These are phyloP conservation scores for Gossypium stocksii DNA, from an alignment of 345 rosid species.

Conservation along the genomic window DNA sequence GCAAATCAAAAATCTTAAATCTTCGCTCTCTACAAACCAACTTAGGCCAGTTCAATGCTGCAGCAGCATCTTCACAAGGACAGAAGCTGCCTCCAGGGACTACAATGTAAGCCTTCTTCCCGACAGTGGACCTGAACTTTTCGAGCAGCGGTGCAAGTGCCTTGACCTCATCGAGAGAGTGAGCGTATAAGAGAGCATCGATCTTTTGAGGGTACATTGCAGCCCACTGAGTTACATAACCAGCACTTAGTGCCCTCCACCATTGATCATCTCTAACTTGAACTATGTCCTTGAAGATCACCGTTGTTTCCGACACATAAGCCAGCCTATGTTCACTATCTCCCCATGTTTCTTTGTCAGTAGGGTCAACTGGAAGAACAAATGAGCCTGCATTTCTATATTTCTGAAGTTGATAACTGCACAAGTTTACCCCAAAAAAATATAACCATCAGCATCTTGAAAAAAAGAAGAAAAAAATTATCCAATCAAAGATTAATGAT, in stretches of 20 bases:
- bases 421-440: constrained; percentile 1
- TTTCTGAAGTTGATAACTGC: constrained; percentile 97
- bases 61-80: constrained; percentile 78
- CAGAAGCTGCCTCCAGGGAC: constrained; percentile 84
- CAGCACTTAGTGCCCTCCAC: constrained; percentile 91
- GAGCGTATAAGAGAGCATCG: constrained; percentile 87
- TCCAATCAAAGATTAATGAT: background rate
- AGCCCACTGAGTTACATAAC: constrained; percentile 97
- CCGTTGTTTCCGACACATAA: constrained; percentile 90
- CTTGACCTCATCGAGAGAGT: constrained; percentile 66
- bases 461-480: background rate
- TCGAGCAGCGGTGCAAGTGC: constrained; percentile 78
- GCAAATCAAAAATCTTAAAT: constrained; percentile 85
- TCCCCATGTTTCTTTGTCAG: constrained; percentile 92
- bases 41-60: constrained; percentile 71
- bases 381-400: constrained; percentile 84
- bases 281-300: constrained; percentile 86
- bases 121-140: constrained; percentile 74
- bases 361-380: constrained; percentile 87
- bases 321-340: constrained; percentile 97
- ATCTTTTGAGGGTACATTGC: constrained; percentile 92
- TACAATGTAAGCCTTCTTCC: constrained; percentile 82
- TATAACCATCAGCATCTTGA: constrained; percentile 13
- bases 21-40: constrained; percentile 73
- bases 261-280: constrained; percentile 95